Evolutionary conservation across 257 asterid genomes (phyloP).

Genomic region (Solanum lycopersicoides): DNA sequence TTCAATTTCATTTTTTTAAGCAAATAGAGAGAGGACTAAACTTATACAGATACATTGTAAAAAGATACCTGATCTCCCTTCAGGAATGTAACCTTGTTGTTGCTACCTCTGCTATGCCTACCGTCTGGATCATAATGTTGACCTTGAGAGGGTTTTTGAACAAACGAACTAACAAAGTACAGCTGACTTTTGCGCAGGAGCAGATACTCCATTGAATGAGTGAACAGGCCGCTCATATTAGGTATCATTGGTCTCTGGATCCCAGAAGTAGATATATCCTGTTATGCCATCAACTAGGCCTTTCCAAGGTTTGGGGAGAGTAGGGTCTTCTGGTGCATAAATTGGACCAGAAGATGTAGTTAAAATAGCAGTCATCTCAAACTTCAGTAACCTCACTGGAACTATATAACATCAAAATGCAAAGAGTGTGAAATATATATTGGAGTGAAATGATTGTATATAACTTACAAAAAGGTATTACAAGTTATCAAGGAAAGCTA

Average conservation of each 20-base stretch:
- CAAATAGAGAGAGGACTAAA: not conserved
- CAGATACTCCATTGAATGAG: constrained; percentile 23
- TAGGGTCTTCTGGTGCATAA: constrained; percentile 94
- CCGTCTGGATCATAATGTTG: constrained; percentile 22
- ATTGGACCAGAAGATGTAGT: constrained; percentile 38
- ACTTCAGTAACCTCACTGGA: constrained; percentile 2
- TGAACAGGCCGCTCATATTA: constrained; percentile 80
- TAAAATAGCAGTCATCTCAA: constrained; percentile 56
- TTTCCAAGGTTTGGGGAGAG: constrained; percentile 95
- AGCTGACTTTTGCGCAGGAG: constrained; percentile 28
- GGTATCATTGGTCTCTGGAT: constrained; percentile 87
- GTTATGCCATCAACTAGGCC: constrained; percentile 84
- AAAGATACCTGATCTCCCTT: constrained; percentile 38
- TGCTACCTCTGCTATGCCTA: constrained; percentile 34
- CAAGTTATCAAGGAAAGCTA: not conserved
- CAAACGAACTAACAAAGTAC: constrained; percentile 36
- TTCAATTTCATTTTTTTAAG: not conserved
- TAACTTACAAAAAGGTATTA: not conserved
- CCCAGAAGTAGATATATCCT: constrained; percentile 88
- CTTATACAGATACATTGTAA: not conserved
- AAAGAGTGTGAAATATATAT: not conserved
- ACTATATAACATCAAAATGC: not conserved
- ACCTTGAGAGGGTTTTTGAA: constrained; percentile 46
- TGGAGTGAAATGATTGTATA: not conserved
- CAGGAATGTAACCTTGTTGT: constrained; percentile 22